phyloP scores from a whole-genome alignment of 352 stramenopile species.

The Phytophthora cryptogea region DNA sequence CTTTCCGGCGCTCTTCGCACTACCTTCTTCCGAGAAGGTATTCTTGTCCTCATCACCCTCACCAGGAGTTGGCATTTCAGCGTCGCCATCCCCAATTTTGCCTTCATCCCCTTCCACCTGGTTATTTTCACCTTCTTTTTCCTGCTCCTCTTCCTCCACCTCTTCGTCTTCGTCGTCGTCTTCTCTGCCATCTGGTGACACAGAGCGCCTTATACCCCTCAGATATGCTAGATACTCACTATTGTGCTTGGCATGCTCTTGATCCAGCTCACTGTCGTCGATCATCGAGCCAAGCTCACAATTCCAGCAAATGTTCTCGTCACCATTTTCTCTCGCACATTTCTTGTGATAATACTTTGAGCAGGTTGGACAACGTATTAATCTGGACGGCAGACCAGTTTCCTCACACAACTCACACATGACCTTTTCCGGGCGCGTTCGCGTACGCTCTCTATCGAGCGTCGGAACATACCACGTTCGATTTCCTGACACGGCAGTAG shows the following conservation, averaged over 20 bases:
- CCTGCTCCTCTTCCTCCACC: slow-evolving; percentile 3
- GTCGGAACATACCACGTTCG: slow-evolving; percentile 24
- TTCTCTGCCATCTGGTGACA: slow-evolving; percentile 13
- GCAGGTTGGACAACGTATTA: slow-evolving; percentile 54
- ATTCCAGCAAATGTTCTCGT: slow-evolving; percentile 75
- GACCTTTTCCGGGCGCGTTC: slow-evolving; percentile 42
- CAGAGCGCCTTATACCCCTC: slow-evolving; percentile 41
- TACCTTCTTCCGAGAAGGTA: slow-evolving; percentile 23
- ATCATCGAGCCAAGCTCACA: slow-evolving; percentile 78
- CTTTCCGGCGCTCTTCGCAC: slow-evolving; percentile 36
- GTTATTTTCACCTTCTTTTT: neutral
- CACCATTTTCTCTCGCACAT: slow-evolving; percentile 72
- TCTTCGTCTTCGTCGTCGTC: slow-evolving; percentile 8
- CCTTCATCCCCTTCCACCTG: slow-evolving; percentile 3
- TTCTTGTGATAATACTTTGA: slow-evolving; percentile 74
- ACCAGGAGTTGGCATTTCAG: slow-evolving; percentile 6
- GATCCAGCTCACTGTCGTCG: slow-evolving; percentile 73
- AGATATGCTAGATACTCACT: slow-evolving; percentile 57
- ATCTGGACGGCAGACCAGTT: slow-evolving; percentile 34
- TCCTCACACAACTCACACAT: slow-evolving; percentile 66
- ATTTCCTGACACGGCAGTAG: slow-evolving; percentile 9
- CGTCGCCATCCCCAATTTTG: slow-evolving; percentile 18
- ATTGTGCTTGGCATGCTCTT: slow-evolving; percentile 46
- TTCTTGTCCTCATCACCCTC: slow-evolving; percentile 17
- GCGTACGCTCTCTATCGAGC: slow-evolving; percentile 28